A percentile compares a stretch with the other conserved stretches of the same genome.
Conservation (phyloP, 2,329 filamentous ascomycete genomes). For the Akanthomyces muscarius region DNA sequence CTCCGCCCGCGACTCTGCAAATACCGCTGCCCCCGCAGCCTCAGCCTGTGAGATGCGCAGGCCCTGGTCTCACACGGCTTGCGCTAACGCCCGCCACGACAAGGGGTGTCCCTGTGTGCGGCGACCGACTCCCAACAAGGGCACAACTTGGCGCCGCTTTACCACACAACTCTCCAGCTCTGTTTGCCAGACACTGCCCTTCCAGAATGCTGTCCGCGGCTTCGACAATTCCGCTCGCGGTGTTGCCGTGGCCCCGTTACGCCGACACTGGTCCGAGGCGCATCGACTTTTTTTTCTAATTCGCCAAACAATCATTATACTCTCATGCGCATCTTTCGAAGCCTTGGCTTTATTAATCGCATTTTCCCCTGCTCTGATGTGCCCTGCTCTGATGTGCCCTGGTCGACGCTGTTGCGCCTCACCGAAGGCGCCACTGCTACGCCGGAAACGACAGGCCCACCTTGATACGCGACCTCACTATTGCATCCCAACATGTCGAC, state of each 20-base stretch:
- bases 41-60: not conserved
- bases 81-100: not conserved
- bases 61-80: not conserved
- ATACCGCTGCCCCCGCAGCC: not conserved
- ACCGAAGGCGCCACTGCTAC: not conserved
- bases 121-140: too few species aligned
- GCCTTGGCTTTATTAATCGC: too few species aligned
- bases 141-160: slow-evolving; percentile 16
- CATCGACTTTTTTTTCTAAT: not conserved
- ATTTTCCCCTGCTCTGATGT: too few species aligned
- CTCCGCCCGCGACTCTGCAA: not conserved
- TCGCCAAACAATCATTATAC: not conserved
- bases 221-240: not conserved
- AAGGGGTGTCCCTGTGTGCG: slow-evolving; percentile 19
- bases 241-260: not conserved
- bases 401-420: not conserved
- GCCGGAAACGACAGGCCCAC: not conserved
- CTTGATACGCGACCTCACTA: not conserved
- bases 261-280: not conserved
- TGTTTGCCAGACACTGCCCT: not conserved
- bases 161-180: not conserved
- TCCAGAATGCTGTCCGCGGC: not conserved
- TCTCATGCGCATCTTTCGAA: too few species aligned
- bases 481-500: not conserved
- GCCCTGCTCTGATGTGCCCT: too few species aligned